phyloP scores from a whole-genome alignment of 2,329 filamentous ascomycete species.

The Clonostachys rhizophaga region DNA sequence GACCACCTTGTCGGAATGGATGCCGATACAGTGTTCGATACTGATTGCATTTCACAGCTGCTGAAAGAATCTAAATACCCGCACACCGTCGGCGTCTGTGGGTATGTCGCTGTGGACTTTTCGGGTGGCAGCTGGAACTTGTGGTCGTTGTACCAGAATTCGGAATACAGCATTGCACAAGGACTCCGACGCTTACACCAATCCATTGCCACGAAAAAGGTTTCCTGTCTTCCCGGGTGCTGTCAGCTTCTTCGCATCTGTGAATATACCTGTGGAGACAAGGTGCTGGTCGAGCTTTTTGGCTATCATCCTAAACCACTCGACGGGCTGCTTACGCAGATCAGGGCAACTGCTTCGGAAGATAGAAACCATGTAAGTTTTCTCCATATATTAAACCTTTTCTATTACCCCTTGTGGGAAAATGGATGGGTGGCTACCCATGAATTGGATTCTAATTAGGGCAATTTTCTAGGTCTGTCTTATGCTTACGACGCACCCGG shows the following conservation, averaged over 20 bases:
- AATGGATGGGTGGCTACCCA: not conserved
- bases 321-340: slow-evolving; percentile 13
- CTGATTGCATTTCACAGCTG: slow-evolving; percentile 28
- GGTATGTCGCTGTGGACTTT: slow-evolving; percentile 24
- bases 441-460: not conserved
- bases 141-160: slow-evolving; percentile 15
- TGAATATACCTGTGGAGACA: slow-evolving; percentile 13
- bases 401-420: not conserved
- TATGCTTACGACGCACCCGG: slow-evolving; percentile 18
- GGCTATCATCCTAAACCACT: slow-evolving; percentile 12
- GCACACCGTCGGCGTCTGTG: slow-evolving; percentile 32
- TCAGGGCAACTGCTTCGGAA: slow-evolving; percentile 14
- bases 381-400: no score
- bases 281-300: slow-evolving; percentile 11
- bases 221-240: slow-evolving; percentile 13
- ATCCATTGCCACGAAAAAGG: slow-evolving; percentile 15
- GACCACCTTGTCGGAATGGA: slow-evolving; percentile 34
- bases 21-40: slow-evolving; percentile 30
- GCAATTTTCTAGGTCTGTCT: slow-evolving; percentile 8
- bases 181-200: slow-evolving; percentile 14
- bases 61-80: slow-evolving; percentile 24
- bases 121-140: slow-evolving; percentile 13
- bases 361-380: slow-evolving; percentile 11
- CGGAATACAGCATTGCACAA: slow-evolving; percentile 16
- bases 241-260: slow-evolving; percentile 13